Conservation (phyloP, 257 asterid genomes). For the Primulina eburnea region DNA sequence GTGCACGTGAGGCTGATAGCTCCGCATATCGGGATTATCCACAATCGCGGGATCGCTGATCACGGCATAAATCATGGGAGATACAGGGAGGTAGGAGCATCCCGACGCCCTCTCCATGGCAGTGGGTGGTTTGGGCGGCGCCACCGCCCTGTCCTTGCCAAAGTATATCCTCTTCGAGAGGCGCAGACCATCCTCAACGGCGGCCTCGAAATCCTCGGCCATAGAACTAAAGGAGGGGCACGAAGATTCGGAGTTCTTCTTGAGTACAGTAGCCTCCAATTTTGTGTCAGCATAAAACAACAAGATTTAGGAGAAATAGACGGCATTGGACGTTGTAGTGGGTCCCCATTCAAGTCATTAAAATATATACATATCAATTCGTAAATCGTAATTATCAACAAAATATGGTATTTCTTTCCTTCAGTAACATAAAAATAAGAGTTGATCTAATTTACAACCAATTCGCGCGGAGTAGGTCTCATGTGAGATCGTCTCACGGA, state of each 20-base stretch:
- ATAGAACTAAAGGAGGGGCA: constrained; percentile 19
- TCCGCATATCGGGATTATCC: constrained; percentile 91
- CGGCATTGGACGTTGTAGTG: constrained; percentile 24
- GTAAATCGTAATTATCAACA: too few relatives aligned
- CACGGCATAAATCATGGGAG: constrained; percentile 89
- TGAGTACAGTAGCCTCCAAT: not conserved
- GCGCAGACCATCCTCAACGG: constrained; percentile 87
- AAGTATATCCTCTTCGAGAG: constrained; percentile 76
- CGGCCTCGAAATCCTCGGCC: constrained; percentile 83
- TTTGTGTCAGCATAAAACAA: constrained; percentile 8
- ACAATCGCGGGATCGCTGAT: constrained; percentile 69
- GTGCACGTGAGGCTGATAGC: constrained; percentile 98
- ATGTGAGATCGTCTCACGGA: too few relatives aligned
- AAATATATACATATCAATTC: too few relatives aligned
- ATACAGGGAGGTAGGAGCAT: constrained; percentile 46
- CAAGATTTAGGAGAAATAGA: constrained; percentile 17
- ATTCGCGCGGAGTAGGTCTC: too few relatives aligned
- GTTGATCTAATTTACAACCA: too few relatives aligned
- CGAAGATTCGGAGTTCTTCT: not conserved
- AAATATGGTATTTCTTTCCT: too few relatives aligned
- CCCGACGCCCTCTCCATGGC: constrained; percentile 57
- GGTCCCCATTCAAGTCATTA: too few relatives aligned
- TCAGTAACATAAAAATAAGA: too few relatives aligned
- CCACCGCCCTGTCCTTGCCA: constrained; percentile 84
- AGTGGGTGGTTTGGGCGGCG: constrained; percentile 67